Evolutionary conservation across 768 basidiomycete species (phyloP), one percentile per base, ranked within the genome.

Genomic region (Serendipita sp.): DNA sequence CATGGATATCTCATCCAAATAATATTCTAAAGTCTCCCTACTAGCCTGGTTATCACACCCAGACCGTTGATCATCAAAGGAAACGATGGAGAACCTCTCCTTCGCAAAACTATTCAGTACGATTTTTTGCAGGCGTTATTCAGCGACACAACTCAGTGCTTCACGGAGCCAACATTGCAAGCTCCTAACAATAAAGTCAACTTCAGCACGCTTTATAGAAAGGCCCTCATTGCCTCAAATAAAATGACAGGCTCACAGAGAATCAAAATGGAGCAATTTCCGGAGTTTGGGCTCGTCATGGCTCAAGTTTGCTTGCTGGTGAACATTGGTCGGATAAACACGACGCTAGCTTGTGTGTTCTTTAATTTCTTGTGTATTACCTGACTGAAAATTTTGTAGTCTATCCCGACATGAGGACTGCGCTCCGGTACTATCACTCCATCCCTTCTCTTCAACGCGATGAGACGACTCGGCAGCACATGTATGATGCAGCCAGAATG

Each of bases 101-200:
- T 80, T 50, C 80, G 87, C 58, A 73, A 73, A 43, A 87, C 88
- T 73, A 78, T 88, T 52, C 86, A 89, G 73, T 86, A 82, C 74
- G 88, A 92, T 76, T 80, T 93, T 55, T 83, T 95, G 64, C 72
- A 85, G 69, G 78, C 82, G 74, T 83, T 94, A 70, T 95, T 95
- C 74, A 78, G 79, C 67, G 82, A 92, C 73, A 74, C 74, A 75
- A 78, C 73, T 63, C 81, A 69, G 72, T 85, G 77, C 62, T 91
- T 89, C 74, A 81, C 81, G 18, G 80, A 84, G 69, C 71, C 69
- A 6, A 66, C 70, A 0, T 79, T 84, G n/a, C 64, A 80, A 81
- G 70, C 72, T 79, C 46, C 69, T 46, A 74, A 74, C 4, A 78
- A 80, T 37, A 82, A 80, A 73, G 78, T 88, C 73, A 83, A 83